Base-by-base conservation (phyloP, 1,139 yeast species). In the Pichia sp. region DNA sequence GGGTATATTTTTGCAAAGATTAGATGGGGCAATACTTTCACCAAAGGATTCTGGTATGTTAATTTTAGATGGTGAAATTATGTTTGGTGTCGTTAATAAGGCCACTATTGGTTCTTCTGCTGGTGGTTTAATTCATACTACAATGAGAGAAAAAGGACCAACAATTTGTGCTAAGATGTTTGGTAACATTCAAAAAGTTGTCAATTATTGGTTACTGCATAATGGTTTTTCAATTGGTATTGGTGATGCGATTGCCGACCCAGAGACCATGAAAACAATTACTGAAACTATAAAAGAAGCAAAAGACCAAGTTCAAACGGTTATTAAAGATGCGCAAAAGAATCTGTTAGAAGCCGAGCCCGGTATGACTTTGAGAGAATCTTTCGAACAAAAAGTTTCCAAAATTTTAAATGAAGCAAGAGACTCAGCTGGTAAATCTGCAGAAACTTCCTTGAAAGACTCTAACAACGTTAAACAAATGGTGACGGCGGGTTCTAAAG, bases 401-500 rank as follows among this genome's bases (percentile, higher is more conserved):
- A 86, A 96, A 70, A 90, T 86, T 58, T 78, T 94, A 63, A 94
- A 94, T 70, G 96, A 90, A 67, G 98, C 98, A 42, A 92, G 99
- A 83, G 99, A 94, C 71, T 86, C 95, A 56, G 97, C 97, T 49
- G 99, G 99, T 78, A 85, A 96, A 69, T 87, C 96, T 39, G 97
- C 98, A 6, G 98, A 94, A 73, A 86, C 88, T 73, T 87, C 90
- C 63, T 79, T 94, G 74, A 90, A 90, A 67, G 96, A 90, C 63
- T 75, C 84, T 59, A 94, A 94, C 66, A 92, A 90, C 64, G 98
- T 94, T 60, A 94, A 94, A 66, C 98, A 94, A 73, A 94, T 94
- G 99, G 98, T 92, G 53, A 86, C 92, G 56, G 92, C 98, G 11
- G 99, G 99, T 65, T 94, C 99, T 33, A 94, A 94, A 71, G 99